These are phyloP conservation scores for Vaccinium myrtillus DNA, from an alignment of 148 eudicot genomes.

Conservation along the genomic window DNA sequence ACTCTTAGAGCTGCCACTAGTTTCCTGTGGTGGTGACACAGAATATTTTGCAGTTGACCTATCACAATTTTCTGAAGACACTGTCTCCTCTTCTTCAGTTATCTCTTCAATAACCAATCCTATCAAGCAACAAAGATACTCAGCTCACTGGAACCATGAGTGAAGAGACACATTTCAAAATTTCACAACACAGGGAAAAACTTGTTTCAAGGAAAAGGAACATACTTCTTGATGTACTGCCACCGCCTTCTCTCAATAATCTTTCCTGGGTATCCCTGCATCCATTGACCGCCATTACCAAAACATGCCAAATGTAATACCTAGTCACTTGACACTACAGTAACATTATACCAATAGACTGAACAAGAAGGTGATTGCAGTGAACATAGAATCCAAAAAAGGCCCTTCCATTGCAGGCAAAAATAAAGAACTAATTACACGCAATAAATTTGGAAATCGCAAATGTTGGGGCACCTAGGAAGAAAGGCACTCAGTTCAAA, in stretches of 20 bases:
- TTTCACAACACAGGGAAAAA: background rate
- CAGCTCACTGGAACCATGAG: slow-evolving; percentile 11
- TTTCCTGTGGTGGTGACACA: slow-evolving; percentile 35
- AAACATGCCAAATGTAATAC: slow-evolving; percentile 9
- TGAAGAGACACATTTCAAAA: slow-evolving; percentile 8
- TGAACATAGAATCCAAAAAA: background rate
- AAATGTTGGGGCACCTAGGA: background rate
- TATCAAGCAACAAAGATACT: slow-evolving; percentile 24
- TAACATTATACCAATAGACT: background rate
- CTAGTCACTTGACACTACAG: background rate
- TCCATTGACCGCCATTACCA: slow-evolving; percentile 3
- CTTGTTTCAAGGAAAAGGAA: background rate
- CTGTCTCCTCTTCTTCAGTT: slow-evolving; percentile 57
- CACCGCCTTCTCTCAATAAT: slow-evolving; percentile 45
- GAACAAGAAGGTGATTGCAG: background rate
- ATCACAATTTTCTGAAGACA: slow-evolving; percentile 31
- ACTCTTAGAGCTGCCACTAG: slow-evolving; percentile 29
- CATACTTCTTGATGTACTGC: slow-evolving; percentile 53
- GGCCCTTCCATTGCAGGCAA: background rate
- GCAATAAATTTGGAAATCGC: background rate
- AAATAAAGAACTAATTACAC: slow-evolving; percentile 5
- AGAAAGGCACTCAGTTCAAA: background rate
- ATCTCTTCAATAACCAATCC: slow-evolving; percentile 91
- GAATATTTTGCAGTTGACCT: slow-evolving; percentile 33
- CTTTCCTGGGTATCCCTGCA: slow-evolving; percentile 64